Conservation (phyloP, 148 eudicot species). For the Camellia sinensis region DNA sequence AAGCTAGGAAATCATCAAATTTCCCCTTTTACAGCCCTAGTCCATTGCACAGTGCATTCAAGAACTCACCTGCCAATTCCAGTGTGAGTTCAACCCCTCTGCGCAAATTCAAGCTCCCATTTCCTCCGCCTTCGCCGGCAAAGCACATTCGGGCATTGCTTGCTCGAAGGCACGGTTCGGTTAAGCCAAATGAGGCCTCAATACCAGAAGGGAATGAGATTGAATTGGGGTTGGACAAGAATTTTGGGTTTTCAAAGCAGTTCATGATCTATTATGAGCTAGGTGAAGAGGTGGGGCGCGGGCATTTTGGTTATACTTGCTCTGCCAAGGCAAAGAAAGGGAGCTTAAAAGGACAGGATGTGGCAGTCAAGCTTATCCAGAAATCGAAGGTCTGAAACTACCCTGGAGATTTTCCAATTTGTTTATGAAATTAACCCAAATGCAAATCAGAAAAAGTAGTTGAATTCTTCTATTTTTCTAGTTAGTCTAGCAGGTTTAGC, state of each 20-base stretch:
- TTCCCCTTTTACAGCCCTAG: slow-evolving; percentile 92
- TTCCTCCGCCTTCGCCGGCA: slow-evolving; percentile 94
- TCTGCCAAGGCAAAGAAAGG: slow-evolving; percentile 75
- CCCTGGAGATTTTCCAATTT: background rate
- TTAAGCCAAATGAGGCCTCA: slow-evolving; percentile 82
- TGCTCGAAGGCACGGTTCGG: slow-evolving; percentile 82
- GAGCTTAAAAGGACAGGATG: slow-evolving; percentile 76
- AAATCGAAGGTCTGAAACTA: slow-evolving; percentile 68
- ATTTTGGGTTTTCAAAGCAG: slow-evolving; percentile 77
- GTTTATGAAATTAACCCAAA: background rate
- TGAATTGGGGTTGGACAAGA: slow-evolving; percentile 80
- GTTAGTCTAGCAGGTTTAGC: background rate
- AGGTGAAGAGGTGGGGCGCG: slow-evolving; percentile 90
- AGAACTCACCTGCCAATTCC: slow-evolving; percentile 79
- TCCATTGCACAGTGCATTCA: slow-evolving; percentile 69
- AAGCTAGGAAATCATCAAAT: slow-evolving; percentile 54
- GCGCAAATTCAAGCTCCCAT: slow-evolving; percentile 73
- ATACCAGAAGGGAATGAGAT: slow-evolving; percentile 91
- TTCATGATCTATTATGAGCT: slow-evolving; percentile 64
- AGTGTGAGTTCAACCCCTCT: slow-evolving; percentile 81
- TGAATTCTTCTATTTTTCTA: background rate
- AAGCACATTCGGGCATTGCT: slow-evolving; percentile 87
- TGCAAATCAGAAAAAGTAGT: background rate
- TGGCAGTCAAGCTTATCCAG: slow-evolving; percentile 95
- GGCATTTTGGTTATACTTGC: slow-evolving; percentile 98